Evolutionary conservation across 2,329 filamentous ascomycete genomes (phyloP), one percentile per base, ranked within the genome.

Genomic region (Curvularia verruculosa): DNA sequence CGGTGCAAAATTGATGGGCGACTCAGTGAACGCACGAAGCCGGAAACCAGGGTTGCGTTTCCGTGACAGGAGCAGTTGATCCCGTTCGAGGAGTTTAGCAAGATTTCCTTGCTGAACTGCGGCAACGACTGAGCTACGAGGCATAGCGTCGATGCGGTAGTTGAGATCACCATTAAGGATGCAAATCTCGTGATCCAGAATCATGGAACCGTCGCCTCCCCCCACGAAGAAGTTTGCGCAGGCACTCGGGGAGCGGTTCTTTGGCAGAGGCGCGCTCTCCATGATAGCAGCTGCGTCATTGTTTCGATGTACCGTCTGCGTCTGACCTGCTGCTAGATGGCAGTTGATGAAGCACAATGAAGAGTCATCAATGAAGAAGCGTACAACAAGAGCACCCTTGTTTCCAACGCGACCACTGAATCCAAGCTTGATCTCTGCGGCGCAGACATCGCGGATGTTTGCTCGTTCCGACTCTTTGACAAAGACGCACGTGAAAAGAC

Each of bases 101-200:
- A 98, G 82, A 65, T 98, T 96, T 60, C 89, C 88, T 40, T 89
- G 84, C 61, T 90, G 89, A 49, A 98, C 86, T 1, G 92, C 92
- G 58, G 88, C 89, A 52, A 98, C 89, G 3, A 99, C 94, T 0
- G 91, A 92, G 69, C 98, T 92, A 48, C 95, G 90, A 18, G 92
- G 92, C 86, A 98, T 97, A 23, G 93, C 92, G 75, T 99, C 95
- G 70, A 99, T 98, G 60, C 95, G 92, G 76, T 99, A 99, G 78
- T 99, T 99, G 48, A 99, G 83, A 74, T 99, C 95, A 26, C 95
- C 95, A 69, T 98, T 98, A 40, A 98, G 79, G 46, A 99, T 87
- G 75, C 94, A 97, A n/a, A 99, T 89, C 77, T 99, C 95, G 72
- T 99, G 95, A 71, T 99, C 95, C 56, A 98, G 83, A 56, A 99